Conservation (phyloP, 176 grass and related monocot species). For the Secale cereale region DNA sequence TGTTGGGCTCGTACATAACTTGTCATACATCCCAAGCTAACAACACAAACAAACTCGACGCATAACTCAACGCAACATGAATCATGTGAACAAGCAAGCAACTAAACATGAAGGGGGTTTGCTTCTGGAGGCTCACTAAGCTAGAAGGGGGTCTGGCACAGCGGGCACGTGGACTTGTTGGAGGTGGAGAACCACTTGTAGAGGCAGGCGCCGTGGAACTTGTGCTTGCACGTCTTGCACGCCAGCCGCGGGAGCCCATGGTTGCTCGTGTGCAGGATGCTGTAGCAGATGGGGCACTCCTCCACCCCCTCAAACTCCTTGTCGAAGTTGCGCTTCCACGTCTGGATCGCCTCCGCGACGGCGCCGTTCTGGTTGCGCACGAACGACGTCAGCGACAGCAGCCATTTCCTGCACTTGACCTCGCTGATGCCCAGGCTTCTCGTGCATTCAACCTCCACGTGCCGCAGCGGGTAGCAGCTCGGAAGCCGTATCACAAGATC, state of each 20-base stretch:
- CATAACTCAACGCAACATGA: no score
- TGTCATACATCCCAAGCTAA: no score
- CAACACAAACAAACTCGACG: no score
- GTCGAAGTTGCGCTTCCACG: constrained; percentile 92
- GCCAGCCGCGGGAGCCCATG: constrained; percentile 81
- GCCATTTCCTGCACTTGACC: constrained; percentile 87
- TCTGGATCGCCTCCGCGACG: constrained; percentile 78
- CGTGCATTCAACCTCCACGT: constrained; percentile 87
- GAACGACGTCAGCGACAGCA: constrained; percentile 84
- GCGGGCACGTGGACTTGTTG: constrained; percentile 92
- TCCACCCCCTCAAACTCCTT: constrained; percentile 95
- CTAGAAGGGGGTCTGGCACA: constrained; percentile 95
- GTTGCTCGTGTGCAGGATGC: constrained; percentile 89
- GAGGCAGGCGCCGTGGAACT: constrained; percentile 90
- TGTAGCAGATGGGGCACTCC: constrained; percentile 98
- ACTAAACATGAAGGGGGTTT: no score
- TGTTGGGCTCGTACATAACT: no score
- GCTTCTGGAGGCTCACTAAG: neutral
- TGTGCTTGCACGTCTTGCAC: constrained; percentile 95
- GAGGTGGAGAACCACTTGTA: constrained; percentile 99
- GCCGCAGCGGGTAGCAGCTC: constrained; percentile 74
- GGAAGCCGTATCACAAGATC: constrained; percentile 92
- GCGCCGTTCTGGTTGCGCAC: constrained; percentile 88
- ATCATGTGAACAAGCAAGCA: no score
- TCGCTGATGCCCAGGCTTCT: constrained; percentile 85